These are phyloP conservation scores for Russula foetens DNA, from an alignment of 768 basidiomycete species.

Conservation along the genomic window DNA sequence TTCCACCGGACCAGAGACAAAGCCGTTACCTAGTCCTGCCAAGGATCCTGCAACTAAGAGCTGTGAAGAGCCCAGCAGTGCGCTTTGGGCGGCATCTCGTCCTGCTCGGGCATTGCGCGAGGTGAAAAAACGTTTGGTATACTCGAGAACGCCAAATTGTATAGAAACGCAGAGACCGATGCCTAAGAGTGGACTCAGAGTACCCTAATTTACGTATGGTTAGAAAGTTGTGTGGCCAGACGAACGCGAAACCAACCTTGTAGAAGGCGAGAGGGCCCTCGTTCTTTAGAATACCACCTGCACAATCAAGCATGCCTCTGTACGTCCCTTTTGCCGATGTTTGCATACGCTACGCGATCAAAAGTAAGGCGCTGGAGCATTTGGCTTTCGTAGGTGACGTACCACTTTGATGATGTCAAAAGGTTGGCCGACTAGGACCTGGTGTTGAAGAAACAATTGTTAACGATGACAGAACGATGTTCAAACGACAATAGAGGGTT, in stretches of 20 bases:
- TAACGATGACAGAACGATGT: conserved; percentile 6
- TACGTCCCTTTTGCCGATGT: conserved; percentile 88
- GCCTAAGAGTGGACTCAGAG: conserved; percentile 80
- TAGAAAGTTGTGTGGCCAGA: background rate
- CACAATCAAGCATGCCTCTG: conserved; percentile 80
- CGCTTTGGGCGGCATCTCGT: conserved; percentile 57
- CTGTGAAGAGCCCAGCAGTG: conserved; percentile 50
- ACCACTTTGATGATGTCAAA: conserved; percentile 98
- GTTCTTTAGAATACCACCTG: conserved; percentile 80
- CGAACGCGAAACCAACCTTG: conserved; percentile 47
- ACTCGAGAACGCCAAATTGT: conserved; percentile 88
- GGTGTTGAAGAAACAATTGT: background rate
- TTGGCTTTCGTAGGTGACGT: conserved; percentile 29
- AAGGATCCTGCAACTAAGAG: conserved; percentile 69
- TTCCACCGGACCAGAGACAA: conserved; percentile 94
- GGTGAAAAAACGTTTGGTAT: conserved; percentile 73
- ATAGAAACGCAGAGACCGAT: conserved; percentile 95
- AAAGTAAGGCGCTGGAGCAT: conserved; percentile 15
- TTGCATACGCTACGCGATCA: conserved; percentile 70
- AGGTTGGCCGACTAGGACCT: conserved; percentile 89
- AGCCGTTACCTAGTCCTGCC: conserved; percentile 84
- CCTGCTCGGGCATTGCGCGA: conserved; percentile 50
- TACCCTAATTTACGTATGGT: conserved; percentile 48
- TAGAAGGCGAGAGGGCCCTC: conserved; percentile 94
- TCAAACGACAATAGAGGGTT: conserved; percentile 1